A percentile compares a stretch with the other conserved stretches of the same genome.
These are phyloP conservation scores for Penicillium fimorum DNA, from an alignment of 495 filamentous ascomycete species.

Conservation along the genomic window DNA sequence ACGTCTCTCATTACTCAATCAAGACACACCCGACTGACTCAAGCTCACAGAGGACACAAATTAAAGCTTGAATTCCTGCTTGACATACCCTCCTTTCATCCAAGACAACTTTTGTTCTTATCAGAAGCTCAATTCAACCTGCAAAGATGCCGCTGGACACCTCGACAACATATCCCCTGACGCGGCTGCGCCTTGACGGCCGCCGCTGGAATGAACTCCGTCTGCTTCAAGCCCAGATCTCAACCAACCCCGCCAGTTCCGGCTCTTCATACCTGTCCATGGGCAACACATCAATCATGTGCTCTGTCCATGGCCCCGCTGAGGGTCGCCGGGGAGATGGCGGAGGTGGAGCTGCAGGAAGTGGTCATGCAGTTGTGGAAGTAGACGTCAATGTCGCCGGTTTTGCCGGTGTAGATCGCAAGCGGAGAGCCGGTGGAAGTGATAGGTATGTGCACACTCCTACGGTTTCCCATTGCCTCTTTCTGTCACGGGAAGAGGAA, in stretches of 20 bases:
- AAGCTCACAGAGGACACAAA: not conserved
- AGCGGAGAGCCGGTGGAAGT: constrained; percentile 59
- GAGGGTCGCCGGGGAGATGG: constrained; percentile 58
- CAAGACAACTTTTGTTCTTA: not conserved
- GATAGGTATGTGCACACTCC: constrained; percentile 65
- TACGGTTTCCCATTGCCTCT: not conserved
- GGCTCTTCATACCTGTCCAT: constrained; percentile 89
- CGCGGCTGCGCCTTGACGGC: constrained; percentile 86
- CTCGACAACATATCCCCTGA: constrained; percentile 75
- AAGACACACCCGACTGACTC: not conserved
- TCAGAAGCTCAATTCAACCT: not conserved
- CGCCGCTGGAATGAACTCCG: constrained; percentile 98
- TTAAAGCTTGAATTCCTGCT: constrained; percentile 1
- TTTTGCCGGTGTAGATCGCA: constrained; percentile 84
- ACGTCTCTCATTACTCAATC: not conserved
- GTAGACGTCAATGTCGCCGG: constrained; percentile 85
- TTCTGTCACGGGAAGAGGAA: not conserved
- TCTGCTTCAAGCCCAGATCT: constrained; percentile 82
- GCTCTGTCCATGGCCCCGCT: constrained; percentile 79
- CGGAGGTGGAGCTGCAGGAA: constrained; percentile 41
- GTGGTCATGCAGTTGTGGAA: constrained; percentile 60
- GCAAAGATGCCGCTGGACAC: constrained; percentile 83
- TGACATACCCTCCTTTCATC: not conserved
- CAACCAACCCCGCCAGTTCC: constrained; percentile 85
- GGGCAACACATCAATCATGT: constrained; percentile 96